Base-by-base conservation (phyloP, 2,329 filamentous ascomycete species). In the Rutstroemia sp. region DNA sequence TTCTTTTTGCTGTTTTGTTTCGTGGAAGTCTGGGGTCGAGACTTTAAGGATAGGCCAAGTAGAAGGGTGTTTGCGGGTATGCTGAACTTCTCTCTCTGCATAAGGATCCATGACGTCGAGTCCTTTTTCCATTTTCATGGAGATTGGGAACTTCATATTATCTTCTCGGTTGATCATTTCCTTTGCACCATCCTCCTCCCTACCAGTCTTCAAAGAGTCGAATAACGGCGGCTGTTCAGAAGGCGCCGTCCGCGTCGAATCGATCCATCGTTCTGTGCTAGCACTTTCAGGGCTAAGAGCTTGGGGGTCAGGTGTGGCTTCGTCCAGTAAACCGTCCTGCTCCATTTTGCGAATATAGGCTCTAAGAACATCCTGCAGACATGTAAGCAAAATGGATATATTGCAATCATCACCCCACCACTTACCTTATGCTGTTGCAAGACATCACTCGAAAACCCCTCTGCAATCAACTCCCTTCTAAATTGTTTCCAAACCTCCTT, bases 311-410 rank as follows among this genome's bases (percentile, higher is more conserved):
- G 65, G 64, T 54, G 69, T 69, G 52, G 73, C 70, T 38, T 73
- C 71, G 60, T 78, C 76, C n/a, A 83, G 72, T 9, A 83, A 71
- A 1, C 79, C 78, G 54, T 79, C 72, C 42, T 79, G 75, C 60
- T 82, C 78, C 59, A 84, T 75, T 63, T 82, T 78, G 38, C 79
- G 78, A 44, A 85, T 82, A 63, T 85, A 84, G 19, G 81, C 80
- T 59, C 80, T 75, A 23, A 84, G 69, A 9, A 83, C 73, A 61
- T 83, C 79, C 82, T 84, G 16, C 2, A 23, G 46, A 44, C 51
- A 46, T 37, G 56, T 67, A 57, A 68, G 63, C 50, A 25, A 44
- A 56, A 21, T 34, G 47, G 8, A 25, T 39, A 23, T 21, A 48
- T 6, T 38, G 12, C 19, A 16, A 14, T 6, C n/a, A 44, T 10